Conservation (phyloP, 2,329 filamentous ascomycete genomes). For the Rutstroemia sp. region DNA sequence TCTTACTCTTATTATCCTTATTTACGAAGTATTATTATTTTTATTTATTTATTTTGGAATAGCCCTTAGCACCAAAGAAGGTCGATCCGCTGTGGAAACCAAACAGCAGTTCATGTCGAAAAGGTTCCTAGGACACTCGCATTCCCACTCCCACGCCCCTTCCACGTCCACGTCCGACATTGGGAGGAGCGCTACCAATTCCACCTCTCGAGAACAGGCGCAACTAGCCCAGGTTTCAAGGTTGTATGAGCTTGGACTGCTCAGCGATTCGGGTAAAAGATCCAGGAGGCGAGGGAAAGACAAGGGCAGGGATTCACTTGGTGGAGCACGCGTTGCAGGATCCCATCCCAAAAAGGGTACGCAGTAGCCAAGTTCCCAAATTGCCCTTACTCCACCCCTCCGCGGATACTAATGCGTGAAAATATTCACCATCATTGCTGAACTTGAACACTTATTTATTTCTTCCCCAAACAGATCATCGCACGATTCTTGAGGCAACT, state of each 20-base stretch:
- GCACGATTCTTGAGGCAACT: constrained; percentile 7
- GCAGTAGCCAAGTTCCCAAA: constrained; percentile 16
- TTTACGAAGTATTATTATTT: background rate
- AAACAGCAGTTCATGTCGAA: constrained; percentile 22
- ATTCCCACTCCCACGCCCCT: background rate
- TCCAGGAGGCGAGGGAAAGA: constrained; percentile 24
- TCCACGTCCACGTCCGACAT: background rate
- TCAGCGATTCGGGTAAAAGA: constrained; percentile 24
- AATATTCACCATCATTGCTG: constrained; percentile 8
- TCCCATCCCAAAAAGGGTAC: constrained; percentile 25
- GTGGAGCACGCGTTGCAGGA: constrained; percentile 27
- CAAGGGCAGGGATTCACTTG: constrained; percentile 19
- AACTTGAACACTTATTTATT: constrained; percentile 8
- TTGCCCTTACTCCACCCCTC: constrained; percentile 15
- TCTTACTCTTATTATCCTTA: too few relatives aligned
- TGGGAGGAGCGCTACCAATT: constrained; percentile 3
- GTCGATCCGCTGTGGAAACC: background rate
- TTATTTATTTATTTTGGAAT: background rate
- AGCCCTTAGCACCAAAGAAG: background rate
- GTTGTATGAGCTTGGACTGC: constrained; percentile 29
- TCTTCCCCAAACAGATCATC: constrained; percentile 8
- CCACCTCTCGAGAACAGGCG: constrained; percentile 12
- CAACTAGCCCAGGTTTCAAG: constrained; percentile 24
- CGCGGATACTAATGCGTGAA: constrained; percentile 8
- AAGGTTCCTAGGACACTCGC: constrained; percentile 15